Evolutionary conservation across 2,329 filamentous ascomycete species (phyloP).

Genomic region (Alternaria sp.): DNA sequence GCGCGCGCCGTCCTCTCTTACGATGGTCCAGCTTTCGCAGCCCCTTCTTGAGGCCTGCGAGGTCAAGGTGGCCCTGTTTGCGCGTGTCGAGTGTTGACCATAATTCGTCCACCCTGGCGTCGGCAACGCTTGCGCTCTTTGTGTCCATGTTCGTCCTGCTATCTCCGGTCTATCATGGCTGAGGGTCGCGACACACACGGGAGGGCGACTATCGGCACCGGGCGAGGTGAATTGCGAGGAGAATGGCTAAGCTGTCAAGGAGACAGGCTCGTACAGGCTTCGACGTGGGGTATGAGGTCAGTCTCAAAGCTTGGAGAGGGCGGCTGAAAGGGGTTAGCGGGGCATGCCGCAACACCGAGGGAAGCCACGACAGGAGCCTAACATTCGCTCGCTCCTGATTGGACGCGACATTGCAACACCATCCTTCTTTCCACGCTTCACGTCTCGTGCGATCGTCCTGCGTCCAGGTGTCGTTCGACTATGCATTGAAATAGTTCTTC

Average conservation of each 20-base stretch:
- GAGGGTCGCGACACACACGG: conserved; percentile 35
- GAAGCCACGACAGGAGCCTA: conserved; percentile 20
- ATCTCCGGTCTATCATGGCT: conserved; percentile 53
- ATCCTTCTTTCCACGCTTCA: background rate
- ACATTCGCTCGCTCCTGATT: conserved; percentile 28
- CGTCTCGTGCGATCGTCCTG: background rate
- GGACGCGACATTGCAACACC: conserved; percentile 8
- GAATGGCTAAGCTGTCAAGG: conserved; percentile 29
- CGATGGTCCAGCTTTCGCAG: conserved; percentile 91
- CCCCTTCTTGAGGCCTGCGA: conserved; percentile 83
- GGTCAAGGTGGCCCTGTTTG: conserved; percentile 79
- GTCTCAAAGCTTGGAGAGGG: conserved; percentile 30
- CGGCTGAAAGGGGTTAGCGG: conserved; percentile 35
- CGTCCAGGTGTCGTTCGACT: background rate
- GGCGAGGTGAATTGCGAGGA: conserved; percentile 30
- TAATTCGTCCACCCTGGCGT: conserved; percentile 81
- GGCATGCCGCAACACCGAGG: conserved; percentile 22
- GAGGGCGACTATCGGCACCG: conserved; percentile 27
- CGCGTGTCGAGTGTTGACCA: conserved; percentile 84
- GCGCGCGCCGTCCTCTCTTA: conserved; percentile 56
- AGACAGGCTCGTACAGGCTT: conserved; percentile 28
- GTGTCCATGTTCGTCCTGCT: conserved; percentile 67
- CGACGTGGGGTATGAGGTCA: conserved; percentile 42
- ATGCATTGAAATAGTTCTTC: background rate
- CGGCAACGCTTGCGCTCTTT: conserved; percentile 80